Conservation (phyloP, 768 basidiomycete species). For the Macrolepiota fuliginosa region DNA sequence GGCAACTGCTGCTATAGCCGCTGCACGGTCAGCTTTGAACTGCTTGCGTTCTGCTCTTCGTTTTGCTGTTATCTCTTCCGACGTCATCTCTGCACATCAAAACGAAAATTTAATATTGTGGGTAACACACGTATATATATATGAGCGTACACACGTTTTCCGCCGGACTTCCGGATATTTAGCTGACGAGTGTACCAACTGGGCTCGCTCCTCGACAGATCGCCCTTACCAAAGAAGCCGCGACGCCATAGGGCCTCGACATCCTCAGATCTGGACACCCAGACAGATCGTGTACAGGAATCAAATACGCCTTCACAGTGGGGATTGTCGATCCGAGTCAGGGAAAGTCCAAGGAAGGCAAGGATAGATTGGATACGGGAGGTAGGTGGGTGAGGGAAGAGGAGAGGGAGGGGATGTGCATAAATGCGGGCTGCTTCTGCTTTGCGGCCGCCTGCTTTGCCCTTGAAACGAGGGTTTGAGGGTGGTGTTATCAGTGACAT, state of each 20-base stretch:
- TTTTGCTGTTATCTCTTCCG: slow-evolving; percentile 89
- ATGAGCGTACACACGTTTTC: slow-evolving; percentile 50
- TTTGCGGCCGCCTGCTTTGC: slow-evolving; percentile 54
- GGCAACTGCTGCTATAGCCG: slow-evolving; percentile 79
- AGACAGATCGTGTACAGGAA: slow-evolving; percentile 78
- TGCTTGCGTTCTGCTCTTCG: slow-evolving; percentile 86
- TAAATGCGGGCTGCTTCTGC: slow-evolving; percentile 70
- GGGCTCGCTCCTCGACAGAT: slow-evolving; percentile 91
- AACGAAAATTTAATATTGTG: not conserved
- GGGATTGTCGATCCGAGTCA: slow-evolving; percentile 64
- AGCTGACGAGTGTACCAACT: slow-evolving; percentile 85
- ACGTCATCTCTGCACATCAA: slow-evolving; percentile 57
- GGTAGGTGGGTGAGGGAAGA: slow-evolving; percentile 42
- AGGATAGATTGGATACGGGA: slow-evolving; percentile 44
- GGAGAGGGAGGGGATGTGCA: slow-evolving; percentile 62
- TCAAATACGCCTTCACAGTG: slow-evolving; percentile 80
- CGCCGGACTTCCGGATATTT: slow-evolving; percentile 56
- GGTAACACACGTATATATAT: not conserved
- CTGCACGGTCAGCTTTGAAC: slow-evolving; percentile 90
- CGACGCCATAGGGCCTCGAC: slow-evolving; percentile 76
- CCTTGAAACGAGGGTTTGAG: slow-evolving; percentile 27
- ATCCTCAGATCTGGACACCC: slow-evolving; percentile 68
- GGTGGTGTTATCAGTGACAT: slow-evolving; percentile 51
- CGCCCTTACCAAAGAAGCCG: slow-evolving; percentile 98
- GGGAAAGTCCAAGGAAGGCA: slow-evolving; percentile 54